Percentiles rank a stretch among this genome's conserved stretches.
These are phyloP conservation scores for Boletus coffeatus DNA, from an alignment of 1,284 basidiomycete genomes.

Conservation along the genomic window DNA sequence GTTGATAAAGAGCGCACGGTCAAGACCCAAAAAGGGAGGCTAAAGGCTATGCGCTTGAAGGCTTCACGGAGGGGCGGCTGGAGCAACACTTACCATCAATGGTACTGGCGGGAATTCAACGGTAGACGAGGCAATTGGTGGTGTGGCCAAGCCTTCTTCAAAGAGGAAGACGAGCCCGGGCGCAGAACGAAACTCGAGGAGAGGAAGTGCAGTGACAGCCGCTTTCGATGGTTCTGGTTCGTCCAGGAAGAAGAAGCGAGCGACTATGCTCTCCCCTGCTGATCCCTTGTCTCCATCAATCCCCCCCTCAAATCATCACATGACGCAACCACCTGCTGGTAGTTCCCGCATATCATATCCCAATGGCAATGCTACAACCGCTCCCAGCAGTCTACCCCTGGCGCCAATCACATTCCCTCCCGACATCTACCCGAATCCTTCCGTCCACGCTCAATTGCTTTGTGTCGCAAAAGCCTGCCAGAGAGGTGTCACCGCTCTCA, in stretches of 20 bases:
- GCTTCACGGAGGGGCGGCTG: constrained; percentile 19
- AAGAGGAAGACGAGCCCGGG: constrained; percentile 39
- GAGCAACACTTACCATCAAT: constrained; percentile 7
- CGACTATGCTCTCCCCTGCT: constrained; percentile 31
- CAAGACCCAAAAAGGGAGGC: constrained; percentile 37
- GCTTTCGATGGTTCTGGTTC: constrained; percentile 33
- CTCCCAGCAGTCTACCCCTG: constrained; percentile 26
- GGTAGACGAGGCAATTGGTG: constrained; percentile 14
- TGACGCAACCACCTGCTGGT: constrained; percentile 11
- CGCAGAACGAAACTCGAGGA: constrained; percentile 41
- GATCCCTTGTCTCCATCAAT: constrained; percentile 20
- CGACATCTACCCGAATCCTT: constrained; percentile 34
- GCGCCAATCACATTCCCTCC: constrained; percentile 35
- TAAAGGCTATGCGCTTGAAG: constrained; percentile 26
- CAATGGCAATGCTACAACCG: constrained; percentile 8
- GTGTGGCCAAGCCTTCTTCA: constrained; percentile 21
- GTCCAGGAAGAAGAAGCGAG: constrained; percentile 39
- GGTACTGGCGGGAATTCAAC: constrained; percentile 11
- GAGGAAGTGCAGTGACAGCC: constrained; percentile 33
- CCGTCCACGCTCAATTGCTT: constrained; percentile 50
- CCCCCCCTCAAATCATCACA: constrained; percentile 13
- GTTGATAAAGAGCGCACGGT: constrained; percentile 43
- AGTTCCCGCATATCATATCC: constrained; percentile 19
- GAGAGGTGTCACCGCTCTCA: constrained; percentile 64
- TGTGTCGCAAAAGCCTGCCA: constrained; percentile 52